phyloP scores from a whole-genome alignment of 345 rosid genomes.

The Pistacia vera region DNA sequence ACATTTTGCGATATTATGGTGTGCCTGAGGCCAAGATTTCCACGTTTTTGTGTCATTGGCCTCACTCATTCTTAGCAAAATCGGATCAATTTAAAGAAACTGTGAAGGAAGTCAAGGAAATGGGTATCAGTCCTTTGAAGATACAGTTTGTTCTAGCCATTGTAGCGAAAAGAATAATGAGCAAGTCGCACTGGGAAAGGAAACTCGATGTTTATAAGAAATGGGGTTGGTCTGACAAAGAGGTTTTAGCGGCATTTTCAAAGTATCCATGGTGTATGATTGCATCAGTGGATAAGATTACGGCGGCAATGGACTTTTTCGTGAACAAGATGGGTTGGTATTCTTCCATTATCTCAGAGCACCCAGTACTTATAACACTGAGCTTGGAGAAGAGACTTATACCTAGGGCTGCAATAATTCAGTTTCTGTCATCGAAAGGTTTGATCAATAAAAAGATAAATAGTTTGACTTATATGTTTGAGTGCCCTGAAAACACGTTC shows the following conservation, averaged over 20 bases:
- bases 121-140: constrained; percentile 27
- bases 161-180: not conserved
- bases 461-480: not conserved
- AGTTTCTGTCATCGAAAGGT: constrained; percentile 5
- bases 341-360: not conserved
- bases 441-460: not conserved
- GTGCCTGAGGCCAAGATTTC: constrained; percentile 13
- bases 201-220: constrained; percentile 23
- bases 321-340: constrained; percentile 22
- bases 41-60: not conserved
- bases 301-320: constrained; percentile 10
- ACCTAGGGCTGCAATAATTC: not conserved
- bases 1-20: constrained; percentile 1
- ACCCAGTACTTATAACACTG: not conserved
- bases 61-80: not conserved
- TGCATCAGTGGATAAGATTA: constrained; percentile 12
- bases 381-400: constrained; percentile 16
- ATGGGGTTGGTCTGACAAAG: constrained; percentile 39
- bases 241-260: constrained; percentile 20
- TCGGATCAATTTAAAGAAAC: not conserved
- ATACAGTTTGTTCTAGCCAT: constrained; percentile 23
- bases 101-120: constrained; percentile 25
- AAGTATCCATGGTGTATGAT: constrained; percentile 2
- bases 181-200: constrained; percentile 9
- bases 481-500: constrained; percentile 10